Evolutionary conservation across 1,139 yeast species (phyloP).

Genomic region (Yamadazyma dendronema): DNA sequence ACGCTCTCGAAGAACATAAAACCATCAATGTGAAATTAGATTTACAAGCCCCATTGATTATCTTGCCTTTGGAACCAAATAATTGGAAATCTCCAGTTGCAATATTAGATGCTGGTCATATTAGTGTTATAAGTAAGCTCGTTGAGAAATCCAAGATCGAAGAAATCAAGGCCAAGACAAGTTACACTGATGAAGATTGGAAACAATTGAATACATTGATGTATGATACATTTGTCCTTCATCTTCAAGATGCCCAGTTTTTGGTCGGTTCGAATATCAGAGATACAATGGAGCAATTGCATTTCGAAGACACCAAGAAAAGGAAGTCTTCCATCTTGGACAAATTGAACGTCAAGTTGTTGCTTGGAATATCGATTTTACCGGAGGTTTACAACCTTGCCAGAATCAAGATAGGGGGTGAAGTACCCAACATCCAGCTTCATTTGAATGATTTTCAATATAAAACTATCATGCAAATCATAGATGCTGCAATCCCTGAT

Average conservation of each 20-base stretch:
- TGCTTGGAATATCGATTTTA: constrained; percentile 77
- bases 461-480: constrained; percentile 75
- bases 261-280: constrained; percentile 81
- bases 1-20: constrained; percentile 91
- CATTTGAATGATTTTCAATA: constrained; percentile 87
- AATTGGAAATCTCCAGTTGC: constrained; percentile 87
- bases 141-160: constrained; percentile 71
- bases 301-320: constrained; percentile 36
- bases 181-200: constrained; percentile 75
- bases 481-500: constrained; percentile 70
- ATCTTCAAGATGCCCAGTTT: constrained; percentile 82
- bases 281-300: constrained; percentile 70
- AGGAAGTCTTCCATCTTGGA: constrained; percentile 63
- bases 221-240: constrained; percentile 84
- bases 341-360: constrained; percentile 68
- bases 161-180: constrained; percentile 66
- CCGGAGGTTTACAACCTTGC: constrained; percentile 80
- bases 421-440: constrained; percentile 71
- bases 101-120: constrained; percentile 93
- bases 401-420: constrained; percentile 70
- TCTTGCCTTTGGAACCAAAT: constrained; percentile 81
- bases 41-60: constrained; percentile 88
- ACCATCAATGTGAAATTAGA: constrained; percentile 83
- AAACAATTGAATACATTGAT: constrained; percentile 66
- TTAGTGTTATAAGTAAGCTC: constrained; percentile 76